Evolutionary conservation across 495 filamentous ascomycete species (phyloP), one percentile per base, ranked within the genome.

Genomic region (Aspergillus kassunensis): DNA sequence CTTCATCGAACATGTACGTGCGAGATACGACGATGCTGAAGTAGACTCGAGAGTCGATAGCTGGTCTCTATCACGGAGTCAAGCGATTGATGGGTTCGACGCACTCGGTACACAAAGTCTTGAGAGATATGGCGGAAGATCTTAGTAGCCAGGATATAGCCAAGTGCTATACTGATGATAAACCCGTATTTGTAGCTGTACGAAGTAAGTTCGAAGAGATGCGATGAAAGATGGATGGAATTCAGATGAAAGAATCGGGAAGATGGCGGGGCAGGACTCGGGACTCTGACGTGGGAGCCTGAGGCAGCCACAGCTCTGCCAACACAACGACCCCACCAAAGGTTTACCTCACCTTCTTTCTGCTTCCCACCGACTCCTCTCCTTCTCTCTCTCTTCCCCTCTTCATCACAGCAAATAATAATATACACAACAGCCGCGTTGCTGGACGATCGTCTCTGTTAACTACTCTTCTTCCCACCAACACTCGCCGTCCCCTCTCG

Each of bases 281-380:
- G n/a, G n/a, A n/a, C n/a, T n/a, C n/a, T n/a, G n/a, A n/a, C n/a
- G n/a, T n/a, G n/a, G n/a, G 9, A 36, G 34, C n/a, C 15, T 36
- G 13, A 19, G 34, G 13, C 34, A 1, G 34, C 1, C 3, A 36
- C 13, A 36, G 13, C 34, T 16, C 13, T 36, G 67, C 65, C 65
- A 70, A 56, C 58, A 55, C 61, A 59, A 19, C 34, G 51, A 55
- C 67, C 49, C 41, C 40, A 51, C 54, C 53, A n/a, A n/a, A n/a
- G n/a, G n/a, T n/a, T 54, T 45, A 56, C 41, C 27, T 63, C 25
- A 20, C 59, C 54, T 45, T 56, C 41, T 53, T 55, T 43, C 60
- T 68, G 51, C 53, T 60, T 58, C 23, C 41, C 41, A 29, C 23
- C 54, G 57, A 56, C 51, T 58, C 54, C 34, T 56, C 36, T 13